These are phyloP conservation scores for Cicer bijugum DNA, from an alignment of 306 rosid genomes.

Conservation along the genomic window DNA sequence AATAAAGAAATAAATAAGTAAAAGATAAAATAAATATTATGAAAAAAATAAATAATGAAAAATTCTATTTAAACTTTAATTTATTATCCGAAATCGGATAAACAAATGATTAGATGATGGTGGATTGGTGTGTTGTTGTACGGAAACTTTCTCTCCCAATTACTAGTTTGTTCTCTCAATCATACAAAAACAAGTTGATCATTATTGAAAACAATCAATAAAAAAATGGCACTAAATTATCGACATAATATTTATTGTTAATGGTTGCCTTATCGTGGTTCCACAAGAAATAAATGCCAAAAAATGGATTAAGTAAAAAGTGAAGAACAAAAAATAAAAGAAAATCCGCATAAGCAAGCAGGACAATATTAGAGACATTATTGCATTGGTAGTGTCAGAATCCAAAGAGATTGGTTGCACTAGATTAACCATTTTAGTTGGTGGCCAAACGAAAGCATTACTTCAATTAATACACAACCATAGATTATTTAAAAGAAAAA, in stretches of 20 bases:
- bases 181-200: constrained; percentile 34
- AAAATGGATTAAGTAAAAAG: constrained; percentile 1
- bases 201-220: not conserved
- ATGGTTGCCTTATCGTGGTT: constrained; percentile 39
- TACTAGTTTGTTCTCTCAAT: constrained; percentile 26
- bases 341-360: constrained; percentile 15
- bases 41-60: too few relatives aligned
- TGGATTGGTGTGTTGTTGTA: constrained; percentile 29
- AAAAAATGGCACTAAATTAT: constrained; percentile 32
- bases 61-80: not conserved
- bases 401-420: constrained; percentile 25
- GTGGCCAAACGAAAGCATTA: constrained; percentile 10
- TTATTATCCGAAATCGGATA: constrained; percentile 44
- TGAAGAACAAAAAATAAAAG: too few relatives aligned
- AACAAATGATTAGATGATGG: constrained; percentile 52
- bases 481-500: constrained; percentile 21
- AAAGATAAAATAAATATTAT: too few relatives aligned
- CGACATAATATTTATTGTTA: constrained; percentile 1
- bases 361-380: constrained; percentile 23
- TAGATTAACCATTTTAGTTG: constrained; percentile 29
- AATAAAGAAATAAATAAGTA: too few relatives aligned
- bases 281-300: constrained; percentile 11
- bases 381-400: constrained; percentile 38
- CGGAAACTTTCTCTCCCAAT: constrained; percentile 42
- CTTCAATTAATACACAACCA: constrained; percentile 1